phyloP scores from a whole-genome alignment of 164 flowering plant species.

The Sextonia rubra region DNA sequence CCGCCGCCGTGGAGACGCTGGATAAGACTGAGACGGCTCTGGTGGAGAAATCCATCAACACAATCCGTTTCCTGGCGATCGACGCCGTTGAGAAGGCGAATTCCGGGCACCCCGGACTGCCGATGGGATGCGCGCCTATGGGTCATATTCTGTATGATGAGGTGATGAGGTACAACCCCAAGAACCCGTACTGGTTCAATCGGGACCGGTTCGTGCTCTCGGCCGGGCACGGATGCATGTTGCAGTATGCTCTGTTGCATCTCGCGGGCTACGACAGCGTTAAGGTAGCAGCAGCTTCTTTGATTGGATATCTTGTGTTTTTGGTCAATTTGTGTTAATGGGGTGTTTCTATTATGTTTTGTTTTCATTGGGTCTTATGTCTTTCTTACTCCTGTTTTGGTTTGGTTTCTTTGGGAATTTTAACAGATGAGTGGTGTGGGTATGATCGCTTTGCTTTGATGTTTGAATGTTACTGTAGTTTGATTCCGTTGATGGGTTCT shows the following conservation, averaged over 20 bases:
- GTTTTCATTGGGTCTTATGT: neutral
- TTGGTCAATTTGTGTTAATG: neutral
- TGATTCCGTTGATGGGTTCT: neutral
- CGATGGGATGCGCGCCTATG: conserved; percentile 99
- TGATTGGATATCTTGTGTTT: neutral
- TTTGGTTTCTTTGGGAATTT: conserved; percentile 3
- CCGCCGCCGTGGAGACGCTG: conserved; percentile 59
- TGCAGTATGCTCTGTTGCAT: conserved; percentile 93
- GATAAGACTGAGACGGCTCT: conserved; percentile 48
- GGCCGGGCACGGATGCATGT: conserved; percentile 98
- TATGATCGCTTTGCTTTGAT: neutral
- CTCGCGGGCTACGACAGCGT: conserved; percentile 95
- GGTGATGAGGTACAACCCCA: conserved; percentile 90
- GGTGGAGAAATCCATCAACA: conserved; percentile 78
- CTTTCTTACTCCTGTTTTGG: neutral
- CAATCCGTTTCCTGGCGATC: conserved; percentile 84
- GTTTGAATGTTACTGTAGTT: neutral
- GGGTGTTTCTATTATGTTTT: neutral
- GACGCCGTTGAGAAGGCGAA: conserved; percentile 99
- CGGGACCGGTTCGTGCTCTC: conserved; percentile 92
- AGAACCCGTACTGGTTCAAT: conserved; percentile 95
- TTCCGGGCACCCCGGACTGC: conserved; percentile 96
- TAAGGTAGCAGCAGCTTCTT: conserved; percentile 31
- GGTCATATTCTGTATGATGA: conserved; percentile 91
- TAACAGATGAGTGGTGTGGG: neutral